Evolutionary conservation across 805 yeast species (phyloP).

Genomic region (Saccharomyces kudriavzevii): DNA sequence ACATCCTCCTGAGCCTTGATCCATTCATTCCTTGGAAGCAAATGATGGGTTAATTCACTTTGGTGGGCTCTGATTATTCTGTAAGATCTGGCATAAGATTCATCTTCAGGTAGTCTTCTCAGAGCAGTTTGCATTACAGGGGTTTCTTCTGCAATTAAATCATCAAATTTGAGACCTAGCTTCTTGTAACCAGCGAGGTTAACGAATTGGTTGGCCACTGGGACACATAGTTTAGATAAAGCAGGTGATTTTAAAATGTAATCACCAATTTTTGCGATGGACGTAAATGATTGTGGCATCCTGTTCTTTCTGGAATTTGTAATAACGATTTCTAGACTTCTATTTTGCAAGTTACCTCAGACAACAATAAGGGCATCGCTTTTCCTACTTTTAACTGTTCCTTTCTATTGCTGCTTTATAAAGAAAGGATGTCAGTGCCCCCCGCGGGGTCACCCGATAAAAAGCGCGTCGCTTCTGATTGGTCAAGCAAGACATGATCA

Average conservation of each 20-base stretch:
- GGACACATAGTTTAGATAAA: conserved; percentile 66
- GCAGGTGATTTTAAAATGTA: conserved; percentile 73
- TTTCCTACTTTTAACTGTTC: neutral
- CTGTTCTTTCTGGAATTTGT: neutral
- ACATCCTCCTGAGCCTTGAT: conserved; percentile 72
- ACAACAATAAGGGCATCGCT: too few species aligned
- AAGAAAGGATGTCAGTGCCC: neutral
- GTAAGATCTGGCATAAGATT: conserved; percentile 82
- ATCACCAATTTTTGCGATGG: conserved; percentile 67
- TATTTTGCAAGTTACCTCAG: neutral
- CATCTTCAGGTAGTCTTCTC: conserved; percentile 75
- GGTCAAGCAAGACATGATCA: neutral
- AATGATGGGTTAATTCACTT: conserved; percentile 70
- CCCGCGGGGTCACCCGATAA: neutral
- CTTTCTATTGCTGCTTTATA: neutral
- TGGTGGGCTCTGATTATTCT: conserved; percentile 92
- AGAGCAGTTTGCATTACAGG: conserved; percentile 82
- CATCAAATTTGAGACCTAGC: conserved; percentile 87
- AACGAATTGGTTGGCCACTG: conserved; percentile 68
- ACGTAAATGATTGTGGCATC: conserved; percentile 46
- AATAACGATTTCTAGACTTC: neutral
- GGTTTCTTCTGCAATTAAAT: conserved; percentile 79
- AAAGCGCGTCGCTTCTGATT: neutral
- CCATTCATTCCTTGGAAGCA: conserved; percentile 74
- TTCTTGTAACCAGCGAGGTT: conserved; percentile 86